Conservation (phyloP, 495 filamentous ascomycete genomes). For the Xylaria grammica region DNA sequence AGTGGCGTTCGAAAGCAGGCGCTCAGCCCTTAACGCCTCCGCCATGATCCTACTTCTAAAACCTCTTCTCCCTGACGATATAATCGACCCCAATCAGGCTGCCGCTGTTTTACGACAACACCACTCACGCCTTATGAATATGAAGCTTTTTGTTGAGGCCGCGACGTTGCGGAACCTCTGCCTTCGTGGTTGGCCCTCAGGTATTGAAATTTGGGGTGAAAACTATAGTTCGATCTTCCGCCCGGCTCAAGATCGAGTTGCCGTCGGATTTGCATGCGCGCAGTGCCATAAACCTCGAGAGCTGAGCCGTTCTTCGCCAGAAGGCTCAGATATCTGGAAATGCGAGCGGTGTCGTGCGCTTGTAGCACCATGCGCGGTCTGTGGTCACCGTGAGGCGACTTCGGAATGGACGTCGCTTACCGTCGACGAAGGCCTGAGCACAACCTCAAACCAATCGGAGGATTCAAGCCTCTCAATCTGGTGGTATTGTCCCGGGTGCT, state of each 20-base stretch:
- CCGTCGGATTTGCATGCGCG: conserved; percentile 54
- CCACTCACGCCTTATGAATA: conserved; percentile 65
- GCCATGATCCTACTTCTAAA: conserved; percentile 57
- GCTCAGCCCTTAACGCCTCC: conserved; percentile 53
- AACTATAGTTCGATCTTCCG: conserved; percentile 66
- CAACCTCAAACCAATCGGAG: conserved; percentile 24
- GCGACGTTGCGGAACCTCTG: conserved; percentile 71
- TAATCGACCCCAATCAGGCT: conserved; percentile 55
- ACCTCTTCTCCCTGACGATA: conserved; percentile 53
- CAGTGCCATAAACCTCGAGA: conserved; percentile 59
- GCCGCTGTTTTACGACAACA: conserved; percentile 65
- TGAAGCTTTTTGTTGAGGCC: conserved; percentile 71
- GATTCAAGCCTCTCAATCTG: conserved; percentile 52
- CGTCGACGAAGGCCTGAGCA: conserved; percentile 37
- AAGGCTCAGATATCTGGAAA: conserved; percentile 48
- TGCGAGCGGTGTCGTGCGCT: conserved; percentile 50
- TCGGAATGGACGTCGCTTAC: conserved; percentile 24
- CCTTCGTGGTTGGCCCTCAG: conserved; percentile 53
- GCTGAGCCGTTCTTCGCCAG: conserved; percentile 46
- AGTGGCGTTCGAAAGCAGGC: conserved; percentile 52
- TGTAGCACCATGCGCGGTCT: conserved; percentile 52
- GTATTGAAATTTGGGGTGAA: conserved; percentile 46
- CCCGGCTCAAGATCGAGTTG: conserved; percentile 55
- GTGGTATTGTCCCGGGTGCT: conserved; percentile 76
- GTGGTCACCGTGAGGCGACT: conserved; percentile 44